A percentile compares a stretch with the other conserved stretches of the same genome.
Conservation (phyloP, 768 basidiomycete species). For the Boletus sp. region DNA sequence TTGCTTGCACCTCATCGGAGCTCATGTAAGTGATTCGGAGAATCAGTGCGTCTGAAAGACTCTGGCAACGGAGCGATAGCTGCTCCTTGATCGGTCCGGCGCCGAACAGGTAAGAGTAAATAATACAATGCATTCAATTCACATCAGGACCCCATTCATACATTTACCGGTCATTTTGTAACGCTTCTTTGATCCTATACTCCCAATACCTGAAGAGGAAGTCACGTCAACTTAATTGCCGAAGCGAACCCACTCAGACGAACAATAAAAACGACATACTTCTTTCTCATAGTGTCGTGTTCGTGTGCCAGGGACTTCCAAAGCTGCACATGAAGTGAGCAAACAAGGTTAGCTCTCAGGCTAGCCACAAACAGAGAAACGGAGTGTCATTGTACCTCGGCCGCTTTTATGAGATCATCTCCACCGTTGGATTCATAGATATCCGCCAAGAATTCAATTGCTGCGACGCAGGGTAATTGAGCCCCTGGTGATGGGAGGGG, state of each 20-base stretch:
- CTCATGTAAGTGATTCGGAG: background rate
- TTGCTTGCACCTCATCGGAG: background rate
- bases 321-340: conserved; percentile 42
- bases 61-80: background rate
- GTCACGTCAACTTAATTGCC: conserved; percentile 26
- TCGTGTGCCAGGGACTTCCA: conserved; percentile 70
- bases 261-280: conserved; percentile 43
- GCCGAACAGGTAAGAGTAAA: background rate
- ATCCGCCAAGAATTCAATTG: conserved; percentile 86
- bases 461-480: conserved; percentile 72
- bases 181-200: conserved; percentile 60
- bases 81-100: background rate
- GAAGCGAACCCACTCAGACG: conserved; percentile 11
- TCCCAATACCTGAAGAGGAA: conserved; percentile 66
- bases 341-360: conserved; percentile 10
- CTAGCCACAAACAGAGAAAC: background rate
- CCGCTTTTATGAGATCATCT: conserved; percentile 45
- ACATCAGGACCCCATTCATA: conserved; percentile 2
- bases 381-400: conserved; percentile 40
- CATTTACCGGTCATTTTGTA: conserved; percentile 24
- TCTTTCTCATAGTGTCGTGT: conserved; percentile 73
- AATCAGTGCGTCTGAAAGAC: background rate
- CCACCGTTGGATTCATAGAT: conserved; percentile 59
- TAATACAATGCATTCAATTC: conserved; percentile 9
- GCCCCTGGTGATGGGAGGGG: conserved; percentile 64